These are phyloP conservation scores for Leucosporidium creatinivorum DNA, from an alignment of 768 basidiomycete species.

Conservation along the genomic window DNA sequence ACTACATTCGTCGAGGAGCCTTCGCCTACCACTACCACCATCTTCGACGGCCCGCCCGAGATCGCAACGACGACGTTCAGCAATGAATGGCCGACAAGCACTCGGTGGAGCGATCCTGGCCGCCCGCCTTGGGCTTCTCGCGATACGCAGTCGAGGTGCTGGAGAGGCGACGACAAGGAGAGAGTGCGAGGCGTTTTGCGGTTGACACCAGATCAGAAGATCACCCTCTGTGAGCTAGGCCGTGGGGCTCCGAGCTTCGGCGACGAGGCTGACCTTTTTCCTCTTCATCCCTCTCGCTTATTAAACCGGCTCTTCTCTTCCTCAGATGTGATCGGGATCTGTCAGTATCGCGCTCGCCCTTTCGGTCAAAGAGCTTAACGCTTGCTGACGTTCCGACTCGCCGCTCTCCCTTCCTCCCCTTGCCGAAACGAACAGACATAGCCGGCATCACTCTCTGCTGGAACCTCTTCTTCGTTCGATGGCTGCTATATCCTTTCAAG, in stretches of 20 bases:
- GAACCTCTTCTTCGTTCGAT: slow-evolving; percentile 11
- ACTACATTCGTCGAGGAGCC: not conserved
- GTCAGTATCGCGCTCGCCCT: not conserved
- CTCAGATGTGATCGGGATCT: slow-evolving; percentile 7
- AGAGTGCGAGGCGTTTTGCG: not conserved
- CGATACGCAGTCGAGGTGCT: too few relatives aligned
- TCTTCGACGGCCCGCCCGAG: too few relatives aligned
- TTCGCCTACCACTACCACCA: not conserved
- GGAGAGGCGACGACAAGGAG: not conserved
- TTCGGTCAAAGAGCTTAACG: not conserved
- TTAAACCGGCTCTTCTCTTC: too few relatives aligned
- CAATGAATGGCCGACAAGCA: not conserved
- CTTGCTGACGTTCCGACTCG: not conserved
- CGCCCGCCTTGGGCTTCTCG: too few relatives aligned
- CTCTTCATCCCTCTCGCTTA: not conserved
- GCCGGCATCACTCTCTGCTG: slow-evolving; percentile 10
- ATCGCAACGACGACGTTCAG: not conserved
- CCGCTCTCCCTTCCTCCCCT: too few relatives aligned
- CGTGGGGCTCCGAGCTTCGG: too few relatives aligned
- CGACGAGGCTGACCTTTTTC: too few relatives aligned
- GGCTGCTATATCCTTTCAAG: slow-evolving; percentile 7
- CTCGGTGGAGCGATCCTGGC: too few relatives aligned
- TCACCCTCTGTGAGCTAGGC: not conserved
- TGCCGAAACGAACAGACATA: not conserved
- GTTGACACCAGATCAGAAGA: slow-evolving; percentile 4